phyloP scores from a whole-genome alignment of 1,139 yeast genomes.

The Geotrichum restrictum region DNA sequence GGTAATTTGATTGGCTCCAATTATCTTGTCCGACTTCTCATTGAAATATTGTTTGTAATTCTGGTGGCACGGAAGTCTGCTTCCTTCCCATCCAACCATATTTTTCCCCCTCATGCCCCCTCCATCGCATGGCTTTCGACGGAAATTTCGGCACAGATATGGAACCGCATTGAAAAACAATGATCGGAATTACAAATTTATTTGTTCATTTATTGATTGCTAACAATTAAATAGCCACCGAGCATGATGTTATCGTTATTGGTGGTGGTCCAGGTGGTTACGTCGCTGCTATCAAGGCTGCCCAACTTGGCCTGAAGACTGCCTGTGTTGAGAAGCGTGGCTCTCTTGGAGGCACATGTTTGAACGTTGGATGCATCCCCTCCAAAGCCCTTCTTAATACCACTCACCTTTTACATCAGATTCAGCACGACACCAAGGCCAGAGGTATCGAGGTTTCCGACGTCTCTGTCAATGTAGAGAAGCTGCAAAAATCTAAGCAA shows the following conservation, averaged over 20 bases:
- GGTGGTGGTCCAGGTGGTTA: constrained; percentile 99
- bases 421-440: constrained; percentile 73
- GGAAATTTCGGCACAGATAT: background rate
- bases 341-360: constrained; percentile 93
- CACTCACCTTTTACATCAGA: constrained; percentile 87
- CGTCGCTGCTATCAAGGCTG: constrained; percentile 97
- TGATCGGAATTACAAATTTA: too few relatives aligned
- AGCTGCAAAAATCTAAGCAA: constrained; percentile 89
- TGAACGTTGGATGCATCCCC: constrained; percentile 98
- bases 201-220: too few relatives aligned
- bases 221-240: constrained; percentile 35
- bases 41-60: too few relatives aligned
- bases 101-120: constrained; percentile 12
- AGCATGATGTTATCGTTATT: constrained; percentile 88
- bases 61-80: constrained; percentile 14
- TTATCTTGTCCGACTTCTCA: too few relatives aligned
- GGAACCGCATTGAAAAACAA: background rate
- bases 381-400: constrained; percentile 93
- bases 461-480: constrained; percentile 66
- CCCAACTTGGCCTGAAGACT: constrained; percentile 88
- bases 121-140: constrained; percentile 2
- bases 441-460: constrained; percentile 91
- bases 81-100: constrained; percentile 1
- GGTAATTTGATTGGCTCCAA: background rate
- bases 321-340: constrained; percentile 98